Conservation (phyloP, 1,139 yeast genomes). For the Hemisphaericaspora subhashii region DNA sequence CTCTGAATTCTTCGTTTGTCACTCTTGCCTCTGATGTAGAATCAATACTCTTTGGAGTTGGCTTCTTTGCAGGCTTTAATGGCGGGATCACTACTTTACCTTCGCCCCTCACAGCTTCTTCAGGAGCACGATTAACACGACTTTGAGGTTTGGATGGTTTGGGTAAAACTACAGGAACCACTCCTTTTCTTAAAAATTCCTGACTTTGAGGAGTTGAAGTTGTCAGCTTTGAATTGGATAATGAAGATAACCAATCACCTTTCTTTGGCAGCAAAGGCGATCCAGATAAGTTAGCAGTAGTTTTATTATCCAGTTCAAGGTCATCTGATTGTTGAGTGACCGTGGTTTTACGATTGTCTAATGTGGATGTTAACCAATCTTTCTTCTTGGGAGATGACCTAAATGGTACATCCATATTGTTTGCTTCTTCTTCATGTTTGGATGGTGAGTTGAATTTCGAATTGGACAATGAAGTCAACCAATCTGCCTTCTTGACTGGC, state of each 20-base stretch:
- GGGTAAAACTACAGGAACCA: constrained; percentile 1
- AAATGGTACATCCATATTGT: not conserved
- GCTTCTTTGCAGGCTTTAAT: not conserved
- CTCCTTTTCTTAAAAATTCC: not conserved
- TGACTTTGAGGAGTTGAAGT: constrained; percentile 10
- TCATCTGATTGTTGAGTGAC: constrained; percentile 1
- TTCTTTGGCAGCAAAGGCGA: not conserved
- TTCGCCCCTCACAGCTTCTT: constrained; percentile 1
- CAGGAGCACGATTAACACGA: constrained; percentile 1
- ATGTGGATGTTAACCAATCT: constrained; percentile 4
- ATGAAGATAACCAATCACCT: constrained; percentile 15
- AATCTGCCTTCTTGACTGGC: constrained; percentile 9
- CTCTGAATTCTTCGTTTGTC: constrained; percentile 4
- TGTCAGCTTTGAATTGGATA: constrained; percentile 10
- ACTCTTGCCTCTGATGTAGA: not conserved
- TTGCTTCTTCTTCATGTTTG: not conserved
- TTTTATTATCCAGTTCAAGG: not conserved
- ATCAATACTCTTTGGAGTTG: no score
- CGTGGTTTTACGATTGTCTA: constrained; percentile 3
- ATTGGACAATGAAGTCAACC: constrained; percentile 13
- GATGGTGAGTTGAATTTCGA: constrained; percentile 7
- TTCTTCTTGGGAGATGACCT: not conserved
- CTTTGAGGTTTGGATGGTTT: constrained; percentile 5
- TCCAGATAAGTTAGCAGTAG: not conserved
- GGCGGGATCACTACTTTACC: not conserved